Base-by-base conservation (phyloP, 2,329 filamentous ascomycete genomes). In the Calonectria naviculata region DNA sequence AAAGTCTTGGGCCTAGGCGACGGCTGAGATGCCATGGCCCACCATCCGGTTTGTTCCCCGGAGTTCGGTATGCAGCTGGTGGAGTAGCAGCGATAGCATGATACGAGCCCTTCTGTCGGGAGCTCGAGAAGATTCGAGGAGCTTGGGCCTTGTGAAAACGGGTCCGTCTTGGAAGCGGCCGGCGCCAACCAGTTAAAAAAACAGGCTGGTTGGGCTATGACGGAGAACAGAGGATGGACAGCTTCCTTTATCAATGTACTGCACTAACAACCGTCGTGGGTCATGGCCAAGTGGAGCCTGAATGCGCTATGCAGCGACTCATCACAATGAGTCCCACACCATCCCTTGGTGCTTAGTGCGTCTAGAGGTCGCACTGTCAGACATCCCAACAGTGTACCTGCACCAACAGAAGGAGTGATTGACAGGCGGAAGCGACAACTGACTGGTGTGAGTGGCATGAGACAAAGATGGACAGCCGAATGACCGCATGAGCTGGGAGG, bases 311-410 rank as follows among this genome's bases (percentile, higher is more conserved):
- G 71, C 74, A 76, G 74, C 73, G 72, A 73, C 75, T 78, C 61
- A 65, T 52, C 68, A 54, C 62, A 41, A 31, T 64, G 69, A 46
- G 74, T 70, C 62, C 70, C 64, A 75, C 72, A 73, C 76, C 62
- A 54, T 68, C 56, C 63, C 47, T 62, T 71, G 65, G 66, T 67
- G 49, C 54, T 73, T 70, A 74, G 74, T 76, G 68, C 67, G 54
- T 60, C 49, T 70, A 71, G 76, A 75, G 76, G 75, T 78, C 71
- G 74, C 74, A 77, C 65, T 73, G 74, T 77, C 70, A 78, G 74
- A 76, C 70, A 62, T 72, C 34, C 64, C 73, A 74, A 68, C 65
- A 72, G 65, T 61, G 62, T 73, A 69, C 70, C 68, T 72, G 61
- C 69, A 73, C 73, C 70, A 73, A 76, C 67, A 66, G 38, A 29